These are phyloP conservation scores for Trametes versicolor DNA, from an alignment of 1,284 basidiomycete species.

Conservation along the genomic window DNA sequence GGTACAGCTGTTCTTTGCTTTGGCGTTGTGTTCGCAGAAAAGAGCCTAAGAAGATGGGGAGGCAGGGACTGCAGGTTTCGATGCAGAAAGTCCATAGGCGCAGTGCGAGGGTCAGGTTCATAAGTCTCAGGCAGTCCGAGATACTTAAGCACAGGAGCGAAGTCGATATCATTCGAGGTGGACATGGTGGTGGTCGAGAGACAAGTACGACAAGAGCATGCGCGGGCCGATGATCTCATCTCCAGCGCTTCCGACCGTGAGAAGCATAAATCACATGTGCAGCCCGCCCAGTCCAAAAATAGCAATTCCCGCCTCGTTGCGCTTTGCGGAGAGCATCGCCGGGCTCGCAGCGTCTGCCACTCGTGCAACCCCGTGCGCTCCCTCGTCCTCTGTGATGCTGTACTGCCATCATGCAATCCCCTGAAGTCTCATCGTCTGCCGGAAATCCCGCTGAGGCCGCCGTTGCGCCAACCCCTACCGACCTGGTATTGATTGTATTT, in stretches of 20 bases:
- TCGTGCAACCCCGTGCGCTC: neutral
- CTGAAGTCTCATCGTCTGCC: slow-evolving; percentile 2
- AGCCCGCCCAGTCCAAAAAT: slow-evolving; percentile 17
- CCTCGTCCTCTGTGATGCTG: slow-evolving; percentile 18
- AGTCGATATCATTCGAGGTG: slow-evolving; percentile 10
- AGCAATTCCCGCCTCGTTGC: slow-evolving; percentile 30
- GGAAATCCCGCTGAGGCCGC: slow-evolving; percentile 8
- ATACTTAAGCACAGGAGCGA: slow-evolving; percentile 59
- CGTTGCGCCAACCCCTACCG: slow-evolving; percentile 39
- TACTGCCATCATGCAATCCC: slow-evolving; percentile 21
- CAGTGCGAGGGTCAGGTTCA: slow-evolving; percentile 63
- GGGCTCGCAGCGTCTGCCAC: slow-evolving; percentile 5
- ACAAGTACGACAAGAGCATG: neutral
- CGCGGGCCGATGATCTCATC: slow-evolving; percentile 12
- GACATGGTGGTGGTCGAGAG: slow-evolving; percentile 33
- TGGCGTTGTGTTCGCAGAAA: slow-evolving; percentile 71
- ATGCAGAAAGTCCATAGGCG: slow-evolving; percentile 65
- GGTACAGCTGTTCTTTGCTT: slow-evolving; percentile 71
- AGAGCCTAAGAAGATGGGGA: slow-evolving; percentile 66
- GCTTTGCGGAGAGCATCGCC: slow-evolving; percentile 13
- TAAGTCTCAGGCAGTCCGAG: slow-evolving; percentile 67
- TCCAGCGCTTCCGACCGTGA: neutral
- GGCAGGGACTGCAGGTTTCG: slow-evolving; percentile 70
- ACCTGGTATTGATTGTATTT: slow-evolving; percentile 66
- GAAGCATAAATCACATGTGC: slow-evolving; percentile 11